phyloP scores from a whole-genome alignment of 2,329 filamentous ascomycete genomes.

The Calycina marina region DNA sequence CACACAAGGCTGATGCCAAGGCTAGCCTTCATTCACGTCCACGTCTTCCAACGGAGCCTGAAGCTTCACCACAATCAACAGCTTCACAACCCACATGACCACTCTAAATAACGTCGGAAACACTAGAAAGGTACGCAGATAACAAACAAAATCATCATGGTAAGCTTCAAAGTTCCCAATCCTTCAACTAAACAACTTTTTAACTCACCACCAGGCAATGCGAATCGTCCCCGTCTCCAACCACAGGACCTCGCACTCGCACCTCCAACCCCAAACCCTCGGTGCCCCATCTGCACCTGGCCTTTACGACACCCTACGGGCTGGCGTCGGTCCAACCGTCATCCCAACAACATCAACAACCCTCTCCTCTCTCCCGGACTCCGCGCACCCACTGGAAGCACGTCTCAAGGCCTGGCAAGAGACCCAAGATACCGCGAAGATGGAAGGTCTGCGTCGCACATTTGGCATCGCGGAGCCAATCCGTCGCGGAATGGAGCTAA shows the following conservation, averaged over 20 bases:
- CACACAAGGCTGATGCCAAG: no score
- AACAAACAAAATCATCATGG: slow-evolving; percentile 13
- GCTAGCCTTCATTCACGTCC: slow-evolving; percentile 22
- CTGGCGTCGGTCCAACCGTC: slow-evolving; percentile 56
- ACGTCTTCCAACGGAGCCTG: slow-evolving; percentile 16
- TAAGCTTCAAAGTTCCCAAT: slow-evolving; percentile 7
- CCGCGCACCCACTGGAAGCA: slow-evolving; percentile 77
- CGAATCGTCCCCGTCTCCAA: slow-evolving; percentile 65
- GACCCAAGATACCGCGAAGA: slow-evolving; percentile 76
- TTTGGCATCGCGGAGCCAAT: slow-evolving; percentile 91
- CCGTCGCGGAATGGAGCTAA: slow-evolving; percentile 85
- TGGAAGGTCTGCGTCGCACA: slow-evolving; percentile 72
- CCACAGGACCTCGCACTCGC: slow-evolving; percentile 52
- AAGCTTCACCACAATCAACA: slow-evolving; percentile 9
- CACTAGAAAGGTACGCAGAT: no score
- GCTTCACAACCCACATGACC: slow-evolving; percentile 4
- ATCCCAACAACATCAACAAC: slow-evolving; percentile 31
- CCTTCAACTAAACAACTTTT: neutral
- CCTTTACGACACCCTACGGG: slow-evolving; percentile 83
- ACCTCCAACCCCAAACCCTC: slow-evolving; percentile 40
- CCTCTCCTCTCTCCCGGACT: slow-evolving; percentile 30
- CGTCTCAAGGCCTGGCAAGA: slow-evolving; percentile 81
- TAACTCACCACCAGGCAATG: slow-evolving; percentile 48
- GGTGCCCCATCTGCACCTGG: slow-evolving; percentile 84
- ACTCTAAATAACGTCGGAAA: no score